These are phyloP conservation scores for Fusarium staphyleae DNA, from an alignment of 2,329 filamentous ascomycete species.

Conservation along the genomic window DNA sequence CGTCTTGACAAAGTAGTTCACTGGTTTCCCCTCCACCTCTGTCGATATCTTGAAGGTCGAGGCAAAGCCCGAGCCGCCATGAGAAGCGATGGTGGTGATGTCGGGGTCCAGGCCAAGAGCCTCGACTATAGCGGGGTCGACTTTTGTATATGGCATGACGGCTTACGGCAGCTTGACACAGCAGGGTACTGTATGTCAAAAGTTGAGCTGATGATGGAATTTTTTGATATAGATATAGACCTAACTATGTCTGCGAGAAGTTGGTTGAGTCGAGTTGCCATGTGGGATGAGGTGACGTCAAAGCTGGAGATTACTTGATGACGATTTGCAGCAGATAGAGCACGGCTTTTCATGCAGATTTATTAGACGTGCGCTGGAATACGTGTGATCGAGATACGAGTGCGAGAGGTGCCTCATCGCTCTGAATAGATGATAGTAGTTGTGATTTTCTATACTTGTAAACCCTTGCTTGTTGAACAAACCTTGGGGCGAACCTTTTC, in stretches of 20 bases:
- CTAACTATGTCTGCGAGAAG: background rate
- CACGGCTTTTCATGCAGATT: background rate
- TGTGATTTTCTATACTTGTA: too few relatives aligned
- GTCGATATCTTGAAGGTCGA: slow-evolving; percentile 67
- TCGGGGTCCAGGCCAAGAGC: slow-evolving; percentile 64
- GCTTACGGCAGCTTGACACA: background rate
- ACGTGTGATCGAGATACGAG: too few relatives aligned
- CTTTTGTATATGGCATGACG: slow-evolving; percentile 26
- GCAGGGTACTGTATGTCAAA: background rate
- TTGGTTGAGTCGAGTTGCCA: background rate
- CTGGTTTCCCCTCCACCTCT: slow-evolving; percentile 55
- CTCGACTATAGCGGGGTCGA: slow-evolving; percentile 45
- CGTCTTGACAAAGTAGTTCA: slow-evolving; percentile 76
- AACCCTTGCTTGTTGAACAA: too few relatives aligned
- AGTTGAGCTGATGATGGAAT: background rate
- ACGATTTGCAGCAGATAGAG: slow-evolving; percentile 12
- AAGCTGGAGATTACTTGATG: slow-evolving; percentile 37
- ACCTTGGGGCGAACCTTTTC: too few relatives aligned
- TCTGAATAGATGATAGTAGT: too few relatives aligned
- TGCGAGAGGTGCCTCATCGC: too few relatives aligned
- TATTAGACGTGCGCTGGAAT: too few relatives aligned
- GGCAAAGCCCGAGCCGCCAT: slow-evolving; percentile 73
- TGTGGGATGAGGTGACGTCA: slow-evolving; percentile 42
- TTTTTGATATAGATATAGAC: too few relatives aligned
- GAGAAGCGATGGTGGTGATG: slow-evolving; percentile 62